phyloP scores from a whole-genome alignment of 768 basidiomycete species.

The Punctularia strigosozonata region DNA sequence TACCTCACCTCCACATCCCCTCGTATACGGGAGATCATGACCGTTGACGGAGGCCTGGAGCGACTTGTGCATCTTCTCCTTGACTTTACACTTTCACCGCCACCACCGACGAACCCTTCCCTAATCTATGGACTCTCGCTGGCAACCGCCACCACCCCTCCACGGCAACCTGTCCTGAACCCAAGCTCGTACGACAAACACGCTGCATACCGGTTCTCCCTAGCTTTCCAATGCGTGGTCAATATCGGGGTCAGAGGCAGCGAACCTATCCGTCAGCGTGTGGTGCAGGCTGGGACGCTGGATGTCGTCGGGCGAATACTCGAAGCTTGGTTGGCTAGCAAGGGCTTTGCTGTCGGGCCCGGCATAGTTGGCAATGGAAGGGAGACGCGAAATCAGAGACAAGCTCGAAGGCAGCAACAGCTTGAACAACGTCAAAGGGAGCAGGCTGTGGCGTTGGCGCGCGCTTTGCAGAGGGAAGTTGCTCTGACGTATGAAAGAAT shows the following conservation, averaged over 20 bases:
- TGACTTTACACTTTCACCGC: slow-evolving; percentile 77
- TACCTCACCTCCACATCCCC: slow-evolving; percentile 97
- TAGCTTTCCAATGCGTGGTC: slow-evolving; percentile 94
- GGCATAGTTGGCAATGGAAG: slow-evolving; percentile 67
- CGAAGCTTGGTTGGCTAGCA: slow-evolving; percentile 84
- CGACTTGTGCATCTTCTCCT: slow-evolving; percentile 86
- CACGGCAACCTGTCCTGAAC: slow-evolving; percentile 48
- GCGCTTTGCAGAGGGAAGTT: slow-evolving; percentile 44
- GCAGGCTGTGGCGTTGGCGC: slow-evolving; percentile 43
- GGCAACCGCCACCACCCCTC: slow-evolving; percentile 43
- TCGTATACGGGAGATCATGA: slow-evolving; percentile 96
- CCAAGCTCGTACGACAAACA: slow-evolving; percentile 68
- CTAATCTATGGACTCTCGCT: slow-evolving; percentile 70
- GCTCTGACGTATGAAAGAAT: too few species aligned
- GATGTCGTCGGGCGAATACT: slow-evolving; percentile 91
- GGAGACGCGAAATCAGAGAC: slow-evolving; percentile 65
- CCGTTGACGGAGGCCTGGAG: slow-evolving; percentile 94
- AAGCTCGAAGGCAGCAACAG: slow-evolving; percentile 46
- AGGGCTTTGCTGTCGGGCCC: slow-evolving; percentile 79
- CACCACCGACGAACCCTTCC: slow-evolving; percentile 69
- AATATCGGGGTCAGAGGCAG: slow-evolving; percentile 96
- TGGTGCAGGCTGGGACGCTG: slow-evolving; percentile 89
- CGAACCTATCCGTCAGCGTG: slow-evolving; percentile 80
- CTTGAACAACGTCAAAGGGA: slow-evolving; percentile 47
- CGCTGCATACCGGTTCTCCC: slow-evolving; percentile 78